These are phyloP conservation scores for Raddia guianensis DNA, from an alignment of 176 grass and related monocot genomes.

Conservation along the genomic window DNA sequence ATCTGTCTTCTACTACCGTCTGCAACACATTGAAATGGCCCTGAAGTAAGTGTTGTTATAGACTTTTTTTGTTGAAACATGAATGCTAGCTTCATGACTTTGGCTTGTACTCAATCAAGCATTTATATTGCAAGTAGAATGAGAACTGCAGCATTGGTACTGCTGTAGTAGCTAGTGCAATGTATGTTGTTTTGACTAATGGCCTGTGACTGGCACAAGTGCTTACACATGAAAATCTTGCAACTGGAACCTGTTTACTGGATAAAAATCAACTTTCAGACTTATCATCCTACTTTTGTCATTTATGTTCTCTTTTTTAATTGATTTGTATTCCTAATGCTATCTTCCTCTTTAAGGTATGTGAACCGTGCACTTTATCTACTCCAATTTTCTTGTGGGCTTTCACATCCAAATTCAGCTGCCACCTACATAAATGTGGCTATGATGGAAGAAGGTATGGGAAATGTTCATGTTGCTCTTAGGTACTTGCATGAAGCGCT, in stretches of 20 bases:
- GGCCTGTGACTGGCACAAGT: slow-evolving; percentile 9
- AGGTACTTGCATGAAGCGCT: slow-evolving; percentile 98
- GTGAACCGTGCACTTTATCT: slow-evolving; percentile 97
- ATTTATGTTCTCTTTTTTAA: slow-evolving; percentile 6
- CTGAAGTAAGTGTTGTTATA: slow-evolving; percentile 75
- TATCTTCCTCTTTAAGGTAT: slow-evolving; percentile 68
- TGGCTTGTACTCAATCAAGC: background rate
- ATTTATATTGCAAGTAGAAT: slow-evolving; percentile 31
- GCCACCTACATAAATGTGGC: slow-evolving; percentile 99
- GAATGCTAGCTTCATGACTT: slow-evolving; percentile 10
- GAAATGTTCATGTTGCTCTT: slow-evolving; percentile 98
- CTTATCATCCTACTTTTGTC: slow-evolving; percentile 19
- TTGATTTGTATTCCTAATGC: slow-evolving; percentile 30
- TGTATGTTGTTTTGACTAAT: slow-evolving; percentile 26
- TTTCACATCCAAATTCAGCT: slow-evolving; percentile 99
- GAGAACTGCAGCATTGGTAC: slow-evolving; percentile 12
- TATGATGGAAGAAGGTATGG: slow-evolving; percentile 99
- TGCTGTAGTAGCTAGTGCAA: slow-evolving; percentile 3
- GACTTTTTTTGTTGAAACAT: slow-evolving; percentile 36
- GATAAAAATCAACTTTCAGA: slow-evolving; percentile 26
- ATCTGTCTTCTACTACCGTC: slow-evolving; percentile 99
- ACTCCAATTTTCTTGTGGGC: slow-evolving; percentile 93
- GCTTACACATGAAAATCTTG: slow-evolving; percentile 13
- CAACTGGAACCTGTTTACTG: slow-evolving; percentile 1
- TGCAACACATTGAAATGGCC: slow-evolving; percentile 98